Evolutionary conservation across 306 rosid species (phyloP).

Genomic region (Boehmeria nivea): DNA sequence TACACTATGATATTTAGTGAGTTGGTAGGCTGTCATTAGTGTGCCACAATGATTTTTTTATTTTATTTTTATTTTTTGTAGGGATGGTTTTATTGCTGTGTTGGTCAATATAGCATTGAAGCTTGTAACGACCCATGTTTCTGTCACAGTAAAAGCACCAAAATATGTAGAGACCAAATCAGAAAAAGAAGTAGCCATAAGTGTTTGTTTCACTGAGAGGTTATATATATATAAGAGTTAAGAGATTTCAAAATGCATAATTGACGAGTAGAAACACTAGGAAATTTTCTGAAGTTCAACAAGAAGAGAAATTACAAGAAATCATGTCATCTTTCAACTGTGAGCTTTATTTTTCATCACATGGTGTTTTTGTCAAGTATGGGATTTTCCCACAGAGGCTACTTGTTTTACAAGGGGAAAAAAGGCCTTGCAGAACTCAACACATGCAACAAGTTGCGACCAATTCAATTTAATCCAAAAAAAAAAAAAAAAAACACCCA

Average conservation of each 20-base stretch:
- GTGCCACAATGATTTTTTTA: background rate
- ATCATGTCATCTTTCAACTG: constrained; percentile 17
- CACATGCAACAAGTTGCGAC: constrained; percentile 26
- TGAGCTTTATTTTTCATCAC: constrained; percentile 42
- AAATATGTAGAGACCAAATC: too few species aligned
- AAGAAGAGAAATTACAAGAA: background rate
- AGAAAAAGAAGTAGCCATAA: too few species aligned
- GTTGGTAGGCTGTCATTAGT: background rate
- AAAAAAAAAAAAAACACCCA: constrained; percentile 13
- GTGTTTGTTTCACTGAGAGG: too few species aligned
- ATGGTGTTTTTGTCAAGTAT: constrained; percentile 20
- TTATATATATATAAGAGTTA: too few species aligned
- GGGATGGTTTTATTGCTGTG: background rate
- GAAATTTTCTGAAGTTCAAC: background rate
- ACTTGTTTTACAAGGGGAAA: constrained; percentile 23
- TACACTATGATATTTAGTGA: background rate
- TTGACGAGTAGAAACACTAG: too few species aligned
- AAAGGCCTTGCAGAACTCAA: constrained; percentile 29
- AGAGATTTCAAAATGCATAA: too few species aligned
- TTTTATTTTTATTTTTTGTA: background rate
- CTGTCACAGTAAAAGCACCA: too few species aligned
- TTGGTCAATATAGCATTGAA: background rate
- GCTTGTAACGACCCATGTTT: constrained; percentile 1
- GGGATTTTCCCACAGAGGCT: constrained; percentile 23
- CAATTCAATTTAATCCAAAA: constrained; percentile 18